Conservation (phyloP, 2,329 filamentous ascomycete genomes). For the Ophiostoma angusticollis region DNA sequence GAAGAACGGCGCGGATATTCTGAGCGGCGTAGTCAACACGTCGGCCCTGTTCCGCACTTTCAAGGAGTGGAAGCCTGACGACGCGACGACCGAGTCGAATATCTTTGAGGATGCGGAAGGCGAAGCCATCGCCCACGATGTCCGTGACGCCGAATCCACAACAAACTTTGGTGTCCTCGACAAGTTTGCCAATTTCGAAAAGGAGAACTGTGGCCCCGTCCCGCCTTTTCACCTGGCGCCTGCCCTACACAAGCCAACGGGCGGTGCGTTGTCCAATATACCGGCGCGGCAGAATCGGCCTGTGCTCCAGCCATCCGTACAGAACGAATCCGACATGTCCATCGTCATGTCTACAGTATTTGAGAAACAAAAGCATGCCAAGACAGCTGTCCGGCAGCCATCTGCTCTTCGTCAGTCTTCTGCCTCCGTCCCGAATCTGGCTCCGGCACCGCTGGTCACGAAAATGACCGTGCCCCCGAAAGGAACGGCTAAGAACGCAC, state of each 20-base stretch:
- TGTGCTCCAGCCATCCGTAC: slow-evolving; percentile 13
- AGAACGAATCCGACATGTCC: slow-evolving; percentile 15
- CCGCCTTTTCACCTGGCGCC: neutral
- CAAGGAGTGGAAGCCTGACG: slow-evolving; percentile 14
- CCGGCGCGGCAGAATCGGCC: slow-evolving; percentile 2
- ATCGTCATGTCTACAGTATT: slow-evolving; percentile 7
- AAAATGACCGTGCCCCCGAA: neutral
- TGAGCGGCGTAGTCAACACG: slow-evolving; percentile 14
- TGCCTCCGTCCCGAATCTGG: neutral
- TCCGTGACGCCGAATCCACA: slow-evolving; percentile 6
- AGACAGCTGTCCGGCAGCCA: neutral
- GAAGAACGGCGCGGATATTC: slow-evolving; percentile 7
- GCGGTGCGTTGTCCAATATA: neutral
- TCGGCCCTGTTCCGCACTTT: slow-evolving; percentile 15
- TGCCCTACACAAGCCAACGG: neutral
- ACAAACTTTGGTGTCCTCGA: slow-evolving; percentile 13
- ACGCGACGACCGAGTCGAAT: slow-evolving; percentile 3
- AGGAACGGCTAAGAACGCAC: neutral
- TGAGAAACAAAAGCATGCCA: neutral
- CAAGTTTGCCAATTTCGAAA: slow-evolving; percentile 5
- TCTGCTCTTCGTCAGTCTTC: slow-evolving; percentile 6
- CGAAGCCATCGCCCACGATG: neutral
- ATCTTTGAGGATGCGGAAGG: slow-evolving; percentile 4
- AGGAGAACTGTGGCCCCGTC: slow-evolving; percentile 10
- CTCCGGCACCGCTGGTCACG: neutral